Evolutionary conservation across 2,329 filamentous ascomycete species (phyloP), one percentile per base, ranked within the genome.

Genomic region (Metarhizium brunneum): DNA sequence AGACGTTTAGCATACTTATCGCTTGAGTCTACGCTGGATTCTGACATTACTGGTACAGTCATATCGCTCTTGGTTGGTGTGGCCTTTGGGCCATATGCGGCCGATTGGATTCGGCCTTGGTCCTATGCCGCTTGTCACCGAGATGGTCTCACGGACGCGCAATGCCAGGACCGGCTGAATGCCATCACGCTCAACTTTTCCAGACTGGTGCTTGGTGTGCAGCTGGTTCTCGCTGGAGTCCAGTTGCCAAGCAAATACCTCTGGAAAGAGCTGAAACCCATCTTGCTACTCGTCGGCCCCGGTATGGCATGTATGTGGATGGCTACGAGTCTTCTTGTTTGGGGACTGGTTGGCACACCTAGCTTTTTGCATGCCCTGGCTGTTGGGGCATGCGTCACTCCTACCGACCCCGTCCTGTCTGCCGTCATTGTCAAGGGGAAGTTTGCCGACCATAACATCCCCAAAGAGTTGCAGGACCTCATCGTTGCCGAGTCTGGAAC

Each of bases 391-490:
- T 95, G 91, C 65, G 84, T 96, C n/a, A 94, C 92, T 2, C 92
- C 91, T 0, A 96, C 92, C 0, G 92, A 96, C 64, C 92, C 92
- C 0, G 84, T 96, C 1, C 71, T 96, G 42, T 92, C 88, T 16
- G 92, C 94, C 60, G 88, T 88, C 2, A 95, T 96, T 56, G 90
- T 96, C 49, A 96, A 96, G 73, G 91, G 91, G 36, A 92, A 89
- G 63, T 96, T 95, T 66, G 92, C 92, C 1, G 91, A 96, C 65
- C 87, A 91, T 64, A 94, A 96, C 66, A 86, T 96, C 18, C 90
- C 92, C 0, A 85, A 84, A 56, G 81, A 86, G 32, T 74, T 96
- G 51, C 90, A 95, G 73, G 84, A 87, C 60, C 89, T 90, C 62
- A 88, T 90, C 64, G 80, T 88, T 51, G 86, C 84, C 29, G 91